Percentiles rank a stretch among this genome's conserved stretches.
Conservation (phyloP, 192 early-diverging fungal species). For the Coemansia biformis region DNA sequence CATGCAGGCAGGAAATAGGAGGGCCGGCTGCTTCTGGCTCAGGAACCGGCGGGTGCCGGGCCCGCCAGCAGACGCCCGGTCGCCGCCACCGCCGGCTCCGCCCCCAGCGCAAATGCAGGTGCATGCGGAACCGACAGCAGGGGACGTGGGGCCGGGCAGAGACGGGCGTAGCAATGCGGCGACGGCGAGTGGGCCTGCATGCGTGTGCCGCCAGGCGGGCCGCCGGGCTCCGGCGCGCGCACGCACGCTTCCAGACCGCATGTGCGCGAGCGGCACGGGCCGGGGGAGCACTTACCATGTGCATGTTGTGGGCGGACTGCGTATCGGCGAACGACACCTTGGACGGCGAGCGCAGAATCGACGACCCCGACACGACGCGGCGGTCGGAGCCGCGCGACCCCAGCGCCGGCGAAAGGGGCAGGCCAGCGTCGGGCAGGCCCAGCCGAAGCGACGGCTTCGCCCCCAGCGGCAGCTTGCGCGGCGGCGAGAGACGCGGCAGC, state of each 20-base stretch:
- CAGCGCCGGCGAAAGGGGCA: slow-evolving; percentile 25
- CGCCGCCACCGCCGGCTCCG: too few species aligned
- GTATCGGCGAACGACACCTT: slow-evolving; percentile 38
- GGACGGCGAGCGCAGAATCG: slow-evolving; percentile 46
- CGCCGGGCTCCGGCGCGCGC: too few species aligned
- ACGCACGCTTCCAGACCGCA: not conserved
- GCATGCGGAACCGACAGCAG: too few species aligned
- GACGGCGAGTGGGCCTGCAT: too few species aligned
- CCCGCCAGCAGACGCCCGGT: too few species aligned
- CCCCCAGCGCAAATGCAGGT: too few species aligned
- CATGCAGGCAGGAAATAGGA: not conserved
- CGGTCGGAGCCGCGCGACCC: slow-evolving; percentile 35
- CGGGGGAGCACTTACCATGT: slow-evolving; percentile 19
- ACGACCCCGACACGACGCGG: slow-evolving; percentile 49
- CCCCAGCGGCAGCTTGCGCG: slow-evolving; percentile 36
- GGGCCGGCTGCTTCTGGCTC: not conserved
- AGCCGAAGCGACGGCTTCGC: slow-evolving; percentile 34
- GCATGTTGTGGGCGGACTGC: slow-evolving; percentile 44
- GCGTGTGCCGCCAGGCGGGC: too few species aligned
- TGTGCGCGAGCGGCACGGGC: not conserved
- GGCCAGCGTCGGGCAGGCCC: slow-evolving; percentile 31
- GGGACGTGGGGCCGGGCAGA: too few species aligned
- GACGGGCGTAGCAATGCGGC: too few species aligned
- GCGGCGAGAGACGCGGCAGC: slow-evolving; percentile 46
- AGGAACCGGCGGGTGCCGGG: not conserved